Evolutionary conservation across 352 stramenopile genomes (phyloP), one percentile per base, ranked within the genome.

Genomic region (Pythium sp.): DNA sequence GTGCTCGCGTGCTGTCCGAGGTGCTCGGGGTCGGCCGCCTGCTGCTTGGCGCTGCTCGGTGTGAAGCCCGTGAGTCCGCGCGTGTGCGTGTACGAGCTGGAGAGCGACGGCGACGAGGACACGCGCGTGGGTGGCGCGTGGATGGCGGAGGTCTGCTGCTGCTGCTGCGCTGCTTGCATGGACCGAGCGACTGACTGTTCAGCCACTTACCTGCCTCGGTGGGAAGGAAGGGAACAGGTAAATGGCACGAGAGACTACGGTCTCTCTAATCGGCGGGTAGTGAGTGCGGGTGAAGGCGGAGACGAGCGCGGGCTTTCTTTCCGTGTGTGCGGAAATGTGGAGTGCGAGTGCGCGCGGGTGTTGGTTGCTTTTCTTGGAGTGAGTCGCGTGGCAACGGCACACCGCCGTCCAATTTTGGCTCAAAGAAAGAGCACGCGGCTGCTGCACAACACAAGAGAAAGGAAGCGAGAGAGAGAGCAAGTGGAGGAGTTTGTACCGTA

Each of bases 61-160:
- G 71, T 60, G 56, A 80, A 78, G 14, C 70, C 68, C 7, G 73
- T 34, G 56, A 72, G 38, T n/a, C 62, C 62, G 51, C 47, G 58
- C 51, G 62, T 26, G 51, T 11, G 15, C 18, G 46, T 41, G 47
- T 65, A 70, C 22, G 56, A 41, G 24, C 43, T 59, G 54, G 62
- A 59, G 41, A 72, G 67, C n/a, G 67, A 69, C 34, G 67, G 67
- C 30, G 67, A 72, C 43, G 67, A 72, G n/a, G 54, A 64, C 22
- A 43, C 56, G 34, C 57, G 67, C 20, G 55, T 53, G 46, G 43
- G 66, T 11, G 66, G 59, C 38, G 43, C 43, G 43, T 51, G 62
- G 56, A 3, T 28, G 18, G 54, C 32, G 11, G 53, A 22, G 22
- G 28, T 41, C 28, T 46, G 36, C 62, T 32, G 34, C 32, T 57